These are phyloP conservation scores for Ogataea pignaliae DNA, from an alignment of 805 yeast genomes.

Conservation along the genomic window DNA sequence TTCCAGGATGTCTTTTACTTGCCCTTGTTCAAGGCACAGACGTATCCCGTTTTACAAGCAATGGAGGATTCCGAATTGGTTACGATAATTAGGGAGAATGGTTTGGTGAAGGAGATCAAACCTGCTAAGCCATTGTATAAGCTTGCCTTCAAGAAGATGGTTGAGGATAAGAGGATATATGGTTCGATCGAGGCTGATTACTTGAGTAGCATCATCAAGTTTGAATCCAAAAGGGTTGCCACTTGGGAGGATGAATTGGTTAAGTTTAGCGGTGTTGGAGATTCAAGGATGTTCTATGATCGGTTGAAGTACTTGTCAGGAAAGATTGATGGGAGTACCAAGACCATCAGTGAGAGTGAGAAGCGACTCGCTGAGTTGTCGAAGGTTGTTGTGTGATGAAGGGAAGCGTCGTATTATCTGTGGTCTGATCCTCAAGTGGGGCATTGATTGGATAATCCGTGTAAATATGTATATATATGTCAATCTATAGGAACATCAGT, in stretches of 20 bases:
- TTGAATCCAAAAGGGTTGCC: constrained; percentile 59
- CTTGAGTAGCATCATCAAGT: constrained; percentile 45
- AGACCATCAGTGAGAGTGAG: constrained; percentile 46
- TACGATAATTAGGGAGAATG: constrained; percentile 68
- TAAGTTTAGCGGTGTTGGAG: constrained; percentile 48
- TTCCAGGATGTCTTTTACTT: constrained; percentile 50
- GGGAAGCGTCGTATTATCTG: too few relatives aligned
- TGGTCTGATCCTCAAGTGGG: too few relatives aligned
- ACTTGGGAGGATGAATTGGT: constrained; percentile 68
- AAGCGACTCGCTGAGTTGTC: constrained; percentile 26
- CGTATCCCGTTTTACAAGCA: constrained; percentile 54
- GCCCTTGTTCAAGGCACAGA: constrained; percentile 56
- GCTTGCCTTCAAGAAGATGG: constrained; percentile 71
- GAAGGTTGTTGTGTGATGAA: not conserved
- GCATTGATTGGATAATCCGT: too few relatives aligned
- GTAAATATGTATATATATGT: too few relatives aligned
- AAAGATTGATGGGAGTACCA: constrained; percentile 62
- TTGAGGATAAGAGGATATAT: constrained; percentile 49
- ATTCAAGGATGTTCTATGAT: constrained; percentile 49
- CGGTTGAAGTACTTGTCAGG: constrained; percentile 63
- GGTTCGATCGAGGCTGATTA: constrained; percentile 63
- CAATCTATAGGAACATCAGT: too few relatives aligned
- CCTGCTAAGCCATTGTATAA: constrained; percentile 84
- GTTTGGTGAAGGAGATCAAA: constrained; percentile 57
- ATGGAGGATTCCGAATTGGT: constrained; percentile 80